Evolutionary conservation across 225 moss, liverwort and hornwort genomes (phyloP).

Genomic region (Physcomitrellopsis africana): DNA sequence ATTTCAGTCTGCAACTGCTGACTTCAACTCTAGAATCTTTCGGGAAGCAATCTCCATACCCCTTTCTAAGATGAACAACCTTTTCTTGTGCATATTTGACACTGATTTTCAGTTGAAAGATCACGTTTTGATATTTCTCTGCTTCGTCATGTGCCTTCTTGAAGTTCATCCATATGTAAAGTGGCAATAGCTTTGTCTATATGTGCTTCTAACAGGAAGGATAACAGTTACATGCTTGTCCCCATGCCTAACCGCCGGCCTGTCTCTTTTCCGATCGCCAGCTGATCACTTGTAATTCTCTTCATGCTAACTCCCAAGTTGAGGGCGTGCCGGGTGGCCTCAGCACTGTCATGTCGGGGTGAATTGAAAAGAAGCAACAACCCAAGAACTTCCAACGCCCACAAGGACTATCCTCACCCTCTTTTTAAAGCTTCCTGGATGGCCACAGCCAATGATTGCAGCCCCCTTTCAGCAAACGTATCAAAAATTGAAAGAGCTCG

Average conservation of each 20-base stretch:
- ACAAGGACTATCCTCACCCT: slow-evolving; percentile 52
- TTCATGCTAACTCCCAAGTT: slow-evolving; percentile 75
- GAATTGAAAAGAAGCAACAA: slow-evolving; percentile 75
- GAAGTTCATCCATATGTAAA: slow-evolving; percentile 61
- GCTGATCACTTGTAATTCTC: slow-evolving; percentile 76
- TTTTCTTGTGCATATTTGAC: slow-evolving; percentile 47
- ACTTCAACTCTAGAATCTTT: slow-evolving; percentile 40
- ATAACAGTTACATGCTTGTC: slow-evolving; percentile 76
- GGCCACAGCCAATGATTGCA: slow-evolving; percentile 66
- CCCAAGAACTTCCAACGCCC: slow-evolving; percentile 64
- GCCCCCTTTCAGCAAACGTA: slow-evolving; percentile 68
- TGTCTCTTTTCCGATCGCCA: slow-evolving; percentile 76
- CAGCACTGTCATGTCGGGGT: slow-evolving; percentile 74
- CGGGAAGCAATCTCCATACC: slow-evolving; percentile 35
- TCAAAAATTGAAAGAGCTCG: slow-evolving; percentile 59
- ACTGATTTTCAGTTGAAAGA: slow-evolving; percentile 37
- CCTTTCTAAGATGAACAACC: slow-evolving; percentile 38
- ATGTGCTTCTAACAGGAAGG: slow-evolving; percentile 56
- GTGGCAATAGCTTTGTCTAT: slow-evolving; percentile 55
- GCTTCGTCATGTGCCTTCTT: slow-evolving; percentile 78
- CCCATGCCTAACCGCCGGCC: slow-evolving; percentile 77
- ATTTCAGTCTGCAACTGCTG: slow-evolving; percentile 36
- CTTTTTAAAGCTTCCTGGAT: slow-evolving; percentile 58
- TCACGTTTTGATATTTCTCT: slow-evolving; percentile 49
- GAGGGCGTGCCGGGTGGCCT: slow-evolving; percentile 67